Conservation (phyloP, 768 basidiomycete species). For the Dentipellis sp. region DNA sequence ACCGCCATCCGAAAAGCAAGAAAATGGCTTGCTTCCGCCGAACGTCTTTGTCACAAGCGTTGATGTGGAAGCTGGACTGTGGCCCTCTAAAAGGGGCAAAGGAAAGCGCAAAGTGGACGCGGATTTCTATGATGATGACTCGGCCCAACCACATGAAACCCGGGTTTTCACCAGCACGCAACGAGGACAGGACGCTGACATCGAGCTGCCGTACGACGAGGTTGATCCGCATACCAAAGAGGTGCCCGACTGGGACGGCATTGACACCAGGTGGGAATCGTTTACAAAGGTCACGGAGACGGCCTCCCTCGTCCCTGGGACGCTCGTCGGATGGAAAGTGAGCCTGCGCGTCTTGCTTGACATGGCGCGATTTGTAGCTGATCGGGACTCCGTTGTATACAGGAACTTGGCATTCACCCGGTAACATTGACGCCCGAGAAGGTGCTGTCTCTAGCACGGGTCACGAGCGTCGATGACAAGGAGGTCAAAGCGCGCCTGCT, state of each 20-base stretch:
- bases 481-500: constrained; percentile 15
- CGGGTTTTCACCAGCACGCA: background rate
- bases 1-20: constrained; percentile 56
- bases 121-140: background rate
- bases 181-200: constrained; percentile 10
- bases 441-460: constrained; percentile 36
- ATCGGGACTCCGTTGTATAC: background rate
- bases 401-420: constrained; percentile 55
- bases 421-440: constrained; percentile 51
- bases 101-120: constrained; percentile 25
- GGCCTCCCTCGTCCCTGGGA: constrained; percentile 13
- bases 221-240: background rate
- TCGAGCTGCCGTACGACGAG: constrained; percentile 8
- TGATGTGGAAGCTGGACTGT: constrained; percentile 51
- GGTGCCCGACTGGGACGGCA: constrained; percentile 10
- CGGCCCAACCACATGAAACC: background rate
- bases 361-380: background rate
- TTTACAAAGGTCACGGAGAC: constrained; percentile 13
- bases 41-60: constrained; percentile 66
- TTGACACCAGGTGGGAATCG: constrained; percentile 21
- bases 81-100: constrained; percentile 14
- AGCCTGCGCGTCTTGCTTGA: background rate
- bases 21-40: constrained; percentile 38
- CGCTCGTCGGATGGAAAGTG: constrained; percentile 27
- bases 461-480: constrained; percentile 21